Evolutionary conservation across 2,329 filamentous ascomycete genomes (phyloP).

Genomic region (Fusarium dlaminii): DNA sequence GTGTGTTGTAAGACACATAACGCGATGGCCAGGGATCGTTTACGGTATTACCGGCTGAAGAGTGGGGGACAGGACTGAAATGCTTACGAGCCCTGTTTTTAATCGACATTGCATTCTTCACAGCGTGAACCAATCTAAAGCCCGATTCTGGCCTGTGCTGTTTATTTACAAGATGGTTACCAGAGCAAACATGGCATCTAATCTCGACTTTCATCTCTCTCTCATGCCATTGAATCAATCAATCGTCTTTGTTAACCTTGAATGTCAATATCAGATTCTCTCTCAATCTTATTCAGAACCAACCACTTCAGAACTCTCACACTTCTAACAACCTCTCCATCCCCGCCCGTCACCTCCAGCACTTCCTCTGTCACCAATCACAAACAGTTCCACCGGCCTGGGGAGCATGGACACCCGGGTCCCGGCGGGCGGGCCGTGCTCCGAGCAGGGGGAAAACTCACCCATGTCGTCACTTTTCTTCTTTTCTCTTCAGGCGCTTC

Average conservation of each 20-base stretch:
- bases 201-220: not conserved
- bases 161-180: constrained; percentile 21
- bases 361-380: constrained; percentile 37
- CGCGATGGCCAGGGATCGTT: not conserved
- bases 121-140: not conserved
- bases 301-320: not conserved
- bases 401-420: constrained; percentile 41
- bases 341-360: constrained; percentile 18
- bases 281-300: not conserved
- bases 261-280: not conserved
- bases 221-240: constrained; percentile 1
- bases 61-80: constrained; percentile 4
- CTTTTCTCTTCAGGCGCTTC: not conserved
- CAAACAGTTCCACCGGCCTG: constrained; percentile 38
- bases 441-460: constrained; percentile 15
- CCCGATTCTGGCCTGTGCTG: constrained; percentile 31
- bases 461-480: constrained; percentile 35
- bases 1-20: not conserved
- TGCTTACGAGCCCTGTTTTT: not conserved
- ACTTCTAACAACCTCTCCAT: constrained; percentile 19
- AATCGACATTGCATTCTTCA: not conserved
- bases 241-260: not conserved
- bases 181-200: constrained; percentile 5
- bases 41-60: constrained; percentile 20
- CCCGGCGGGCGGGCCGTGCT: constrained; percentile 38